These are phyloP conservation scores for Amphicarpaea edgeworthii DNA, from an alignment of 306 rosid species.

Conservation along the genomic window DNA sequence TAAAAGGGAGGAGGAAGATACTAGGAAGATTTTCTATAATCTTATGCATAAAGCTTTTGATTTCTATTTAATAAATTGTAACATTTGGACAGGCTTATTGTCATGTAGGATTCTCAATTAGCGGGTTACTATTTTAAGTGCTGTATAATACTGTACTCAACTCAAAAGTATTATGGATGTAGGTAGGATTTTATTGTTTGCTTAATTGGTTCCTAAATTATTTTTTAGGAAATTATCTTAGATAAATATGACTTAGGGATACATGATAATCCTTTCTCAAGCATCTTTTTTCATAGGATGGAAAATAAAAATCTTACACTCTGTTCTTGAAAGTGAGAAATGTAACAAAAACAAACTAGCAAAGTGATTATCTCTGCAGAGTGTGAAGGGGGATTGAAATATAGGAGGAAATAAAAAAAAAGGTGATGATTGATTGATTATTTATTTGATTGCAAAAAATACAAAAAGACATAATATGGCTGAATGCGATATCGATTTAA, in stretches of 20 bases:
- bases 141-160: not conserved
- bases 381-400: not conserved
- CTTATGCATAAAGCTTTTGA: not conserved
- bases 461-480: constrained; percentile 10
- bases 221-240: not conserved
- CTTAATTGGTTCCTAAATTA: not conserved
- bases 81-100: not conserved
- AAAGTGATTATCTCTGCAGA: constrained; percentile 19
- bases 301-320: not conserved
- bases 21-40: constrained; percentile 3
- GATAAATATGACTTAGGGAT: not conserved
- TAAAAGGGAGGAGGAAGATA: not conserved
- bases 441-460: constrained; percentile 4
- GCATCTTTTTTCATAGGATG: not conserved
- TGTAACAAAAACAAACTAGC: constrained; percentile 12
- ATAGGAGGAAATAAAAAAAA: not conserved
- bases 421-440: constrained; percentile 34
- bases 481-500: constrained; percentile 29
- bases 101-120: not conserved
- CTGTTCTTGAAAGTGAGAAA: not conserved
- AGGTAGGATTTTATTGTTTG: not conserved
- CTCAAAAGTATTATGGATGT: not conserved
- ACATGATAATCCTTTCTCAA: not conserved
- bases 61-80: not conserved
- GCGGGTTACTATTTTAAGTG: not conserved